phyloP scores from a whole-genome alignment of 148 eudicot species.

The Mesembryanthemum crystallinum region DNA sequence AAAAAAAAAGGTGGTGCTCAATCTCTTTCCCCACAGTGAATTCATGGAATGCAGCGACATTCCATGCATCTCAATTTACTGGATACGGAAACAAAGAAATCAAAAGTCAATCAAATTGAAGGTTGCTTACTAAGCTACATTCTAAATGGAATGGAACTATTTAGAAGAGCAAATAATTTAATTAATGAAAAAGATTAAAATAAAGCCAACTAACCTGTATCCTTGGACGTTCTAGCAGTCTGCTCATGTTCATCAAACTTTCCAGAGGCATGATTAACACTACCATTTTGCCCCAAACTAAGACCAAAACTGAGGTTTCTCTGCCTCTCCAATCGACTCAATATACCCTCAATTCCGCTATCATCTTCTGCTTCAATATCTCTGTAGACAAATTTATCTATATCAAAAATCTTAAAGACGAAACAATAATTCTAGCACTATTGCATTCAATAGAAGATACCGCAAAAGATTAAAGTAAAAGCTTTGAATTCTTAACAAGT shows the following conservation, averaged over 20 bases:
- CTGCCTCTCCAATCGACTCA: constrained; percentile 64
- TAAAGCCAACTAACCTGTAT: constrained; percentile 45
- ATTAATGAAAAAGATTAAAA: constrained; percentile 1
- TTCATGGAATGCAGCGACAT: too few species aligned
- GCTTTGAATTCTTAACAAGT: background rate
- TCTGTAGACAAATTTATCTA: constrained; percentile 30
- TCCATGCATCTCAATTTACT: too few species aligned
- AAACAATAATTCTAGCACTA: too few species aligned
- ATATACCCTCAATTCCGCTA: constrained; percentile 67
- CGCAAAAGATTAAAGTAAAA: background rate
- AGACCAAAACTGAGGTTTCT: constrained; percentile 53
- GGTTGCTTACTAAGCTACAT: background rate
- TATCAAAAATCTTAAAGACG: background rate
- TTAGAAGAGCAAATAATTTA: background rate
- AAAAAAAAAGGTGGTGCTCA: too few species aligned
- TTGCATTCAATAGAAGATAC: background rate
- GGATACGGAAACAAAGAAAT: too few species aligned
- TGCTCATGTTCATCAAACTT: constrained; percentile 16
- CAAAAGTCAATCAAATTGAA: too few species aligned
- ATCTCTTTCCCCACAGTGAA: too few species aligned
- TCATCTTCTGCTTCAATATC: constrained; percentile 39
- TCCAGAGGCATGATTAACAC: constrained; percentile 16
- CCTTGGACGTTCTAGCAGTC: constrained; percentile 19
- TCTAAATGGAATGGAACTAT: background rate
- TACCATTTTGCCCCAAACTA: constrained; percentile 30